phyloP scores from a whole-genome alignment of 73 alveolate species.

The Paraurostyla sp. region DNA sequence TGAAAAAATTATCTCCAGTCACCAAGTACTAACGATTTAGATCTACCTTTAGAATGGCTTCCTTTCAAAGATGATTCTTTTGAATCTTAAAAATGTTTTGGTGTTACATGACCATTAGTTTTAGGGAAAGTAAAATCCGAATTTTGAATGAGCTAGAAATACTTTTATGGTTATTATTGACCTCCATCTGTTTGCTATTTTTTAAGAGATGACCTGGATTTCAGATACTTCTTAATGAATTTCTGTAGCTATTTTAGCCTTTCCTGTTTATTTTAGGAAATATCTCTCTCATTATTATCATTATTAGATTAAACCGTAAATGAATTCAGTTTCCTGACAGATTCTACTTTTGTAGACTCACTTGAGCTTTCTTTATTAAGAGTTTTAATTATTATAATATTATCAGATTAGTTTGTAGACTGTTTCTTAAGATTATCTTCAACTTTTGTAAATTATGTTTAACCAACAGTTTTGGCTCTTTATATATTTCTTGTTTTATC shows the following conservation, averaged over 20 bases:
- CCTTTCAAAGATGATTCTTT: not conserved
- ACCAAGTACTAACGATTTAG: slow-evolving; percentile 20
- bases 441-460: not conserved
- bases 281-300: no score
- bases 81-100: not conserved
- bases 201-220: no score
- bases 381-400: not conserved
- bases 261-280: not conserved
- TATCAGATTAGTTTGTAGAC: slow-evolving; percentile 35
- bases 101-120: not conserved
- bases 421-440: not conserved
- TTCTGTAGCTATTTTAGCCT: not conserved
- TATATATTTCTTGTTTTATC: slow-evolving; percentile 35
- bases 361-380: not conserved
- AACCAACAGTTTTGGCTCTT: slow-evolving; percentile 21
- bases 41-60: not conserved
- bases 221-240: not conserved
- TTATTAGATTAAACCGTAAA: not conserved
- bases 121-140: no score
- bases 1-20: slow-evolving; percentile 58
- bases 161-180: no score
- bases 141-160: no score
- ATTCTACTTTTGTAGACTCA: not conserved
- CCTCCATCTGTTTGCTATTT: not conserved
- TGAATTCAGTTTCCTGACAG: not conserved